Evolutionary conservation across 495 filamentous ascomycete species (phyloP).

Genomic region (Hypoxylon fragiforme): DNA sequence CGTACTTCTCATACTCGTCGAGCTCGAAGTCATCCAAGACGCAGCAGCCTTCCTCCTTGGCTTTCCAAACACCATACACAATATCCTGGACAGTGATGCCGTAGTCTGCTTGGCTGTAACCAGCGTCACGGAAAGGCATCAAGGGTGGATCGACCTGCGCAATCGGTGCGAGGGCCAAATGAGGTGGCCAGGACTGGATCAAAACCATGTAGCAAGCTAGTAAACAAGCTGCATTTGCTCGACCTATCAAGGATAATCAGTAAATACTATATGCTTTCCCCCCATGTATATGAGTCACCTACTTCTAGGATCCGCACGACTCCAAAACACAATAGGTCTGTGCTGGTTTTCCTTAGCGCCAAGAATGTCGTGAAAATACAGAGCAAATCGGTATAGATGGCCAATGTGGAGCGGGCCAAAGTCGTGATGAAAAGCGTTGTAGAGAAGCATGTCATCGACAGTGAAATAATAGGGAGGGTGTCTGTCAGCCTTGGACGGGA

Average conservation of each 20-base stretch:
- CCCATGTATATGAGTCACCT: slow-evolving; percentile 38
- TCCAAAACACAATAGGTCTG: slow-evolving; percentile 90
- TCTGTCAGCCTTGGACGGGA: slow-evolving; percentile 44
- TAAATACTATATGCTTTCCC: not conserved
- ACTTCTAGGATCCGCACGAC: slow-evolving; percentile 86
- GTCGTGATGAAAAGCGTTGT: slow-evolving; percentile 98
- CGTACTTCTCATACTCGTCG: slow-evolving; percentile 95
- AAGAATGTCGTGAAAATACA: slow-evolving; percentile 91
- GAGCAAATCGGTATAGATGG: slow-evolving; percentile 92
- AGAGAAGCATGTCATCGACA: slow-evolving; percentile 86
- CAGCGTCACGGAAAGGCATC: slow-evolving; percentile 98
- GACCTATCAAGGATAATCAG: slow-evolving; percentile 51
- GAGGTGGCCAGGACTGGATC: slow-evolving; percentile 96
- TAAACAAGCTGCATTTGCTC: slow-evolving; percentile 95
- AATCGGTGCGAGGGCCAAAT: slow-evolving; percentile 94
- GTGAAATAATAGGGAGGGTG: slow-evolving; percentile 87
- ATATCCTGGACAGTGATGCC: slow-evolving; percentile 93
- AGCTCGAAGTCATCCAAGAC: slow-evolving; percentile 86
- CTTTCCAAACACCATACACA: slow-evolving; percentile 98
- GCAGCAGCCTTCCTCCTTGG: slow-evolving; percentile 90
- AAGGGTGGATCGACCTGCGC: slow-evolving; percentile 93
- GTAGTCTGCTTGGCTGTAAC: slow-evolving; percentile 98
- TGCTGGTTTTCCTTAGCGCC: slow-evolving; percentile 80
- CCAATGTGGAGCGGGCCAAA: slow-evolving; percentile 98
- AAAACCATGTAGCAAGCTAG: slow-evolving; percentile 98